Evolutionary conservation across 352 stramenopile genomes (phyloP).

Genomic region (Phytopythium mirpurense): DNA sequence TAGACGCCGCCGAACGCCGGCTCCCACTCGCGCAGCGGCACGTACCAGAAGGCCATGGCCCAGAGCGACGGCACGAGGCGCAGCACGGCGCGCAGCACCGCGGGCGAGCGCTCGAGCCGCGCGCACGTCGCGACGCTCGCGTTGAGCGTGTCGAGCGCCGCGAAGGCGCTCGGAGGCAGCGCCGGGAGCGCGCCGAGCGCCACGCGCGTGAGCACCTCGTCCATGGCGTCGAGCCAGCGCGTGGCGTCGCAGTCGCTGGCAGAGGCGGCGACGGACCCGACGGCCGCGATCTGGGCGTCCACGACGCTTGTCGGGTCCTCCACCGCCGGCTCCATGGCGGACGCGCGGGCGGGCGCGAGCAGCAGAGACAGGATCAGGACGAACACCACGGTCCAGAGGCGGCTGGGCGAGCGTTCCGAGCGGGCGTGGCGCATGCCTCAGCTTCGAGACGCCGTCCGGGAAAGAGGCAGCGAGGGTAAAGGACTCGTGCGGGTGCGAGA

Average conservation of each 20-base stretch:
- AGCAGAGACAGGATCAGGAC: slow-evolving; percentile 2
- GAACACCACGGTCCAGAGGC: not conserved
- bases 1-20: slow-evolving; percentile 25
- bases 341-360: not conserved
- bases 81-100: slow-evolving; percentile 25
- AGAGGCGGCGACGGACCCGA: slow-evolving; percentile 22
- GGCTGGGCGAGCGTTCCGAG: not conserved
- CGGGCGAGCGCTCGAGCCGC: slow-evolving; percentile 17
- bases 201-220: slow-evolving; percentile 38
- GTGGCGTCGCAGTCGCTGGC: slow-evolving; percentile 13
- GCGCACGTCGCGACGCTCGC: slow-evolving; percentile 15
- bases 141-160: slow-evolving; percentile 29
- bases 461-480: too few relatives aligned
- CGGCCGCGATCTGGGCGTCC: slow-evolving; percentile 24
- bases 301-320: slow-evolving; percentile 19
- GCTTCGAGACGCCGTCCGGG: too few relatives aligned
- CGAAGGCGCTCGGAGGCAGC: slow-evolving; percentile 27
- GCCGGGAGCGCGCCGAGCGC: slow-evolving; percentile 29
- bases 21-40: slow-evolving; percentile 28
- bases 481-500: too few relatives aligned
- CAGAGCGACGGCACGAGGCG: slow-evolving; percentile 41
- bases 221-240: slow-evolving; percentile 29
- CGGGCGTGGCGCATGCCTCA: not conserved
- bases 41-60: slow-evolving; percentile 51
- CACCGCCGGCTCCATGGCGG: not conserved